These are phyloP conservation scores for Diaporthe sp. DNA, from an alignment of 2,329 filamentous ascomycete species.

Conservation along the genomic window DNA sequence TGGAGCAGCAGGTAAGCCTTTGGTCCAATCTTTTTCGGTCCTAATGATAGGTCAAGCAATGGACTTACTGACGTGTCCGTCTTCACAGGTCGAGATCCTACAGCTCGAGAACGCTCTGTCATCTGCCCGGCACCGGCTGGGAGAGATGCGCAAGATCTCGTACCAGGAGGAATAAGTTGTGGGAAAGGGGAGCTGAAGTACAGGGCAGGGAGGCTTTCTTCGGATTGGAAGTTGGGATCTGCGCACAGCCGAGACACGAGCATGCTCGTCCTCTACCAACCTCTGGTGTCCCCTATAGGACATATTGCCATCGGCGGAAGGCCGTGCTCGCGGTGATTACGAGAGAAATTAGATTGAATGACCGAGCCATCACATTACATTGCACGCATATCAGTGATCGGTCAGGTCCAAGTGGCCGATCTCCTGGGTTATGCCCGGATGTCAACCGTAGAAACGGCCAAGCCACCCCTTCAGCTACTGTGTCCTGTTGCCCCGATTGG, in stretches of 20 bases:
- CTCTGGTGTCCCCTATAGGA: neutral
- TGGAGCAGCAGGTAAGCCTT: slow-evolving; percentile 96
- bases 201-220: neutral
- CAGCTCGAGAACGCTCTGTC: slow-evolving; percentile 91
- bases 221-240: neutral
- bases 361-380: slow-evolving; percentile 12
- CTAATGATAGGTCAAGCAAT: neutral
- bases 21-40: neutral
- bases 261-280: neutral
- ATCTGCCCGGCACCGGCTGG: slow-evolving; percentile 84
- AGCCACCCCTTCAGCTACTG: neutral
- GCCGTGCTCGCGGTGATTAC: neutral
- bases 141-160: slow-evolving; percentile 98
- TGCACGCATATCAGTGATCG: neutral
- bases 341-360: slow-evolving; percentile 14
- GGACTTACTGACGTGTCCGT: neutral
- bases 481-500: neutral
- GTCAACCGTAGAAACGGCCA: neutral
- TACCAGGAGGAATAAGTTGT: slow-evolving; percentile 80
- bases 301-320: neutral
- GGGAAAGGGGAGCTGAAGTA: neutral
- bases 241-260: neutral
- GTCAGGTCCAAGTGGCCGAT: neutral
- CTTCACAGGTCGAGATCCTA: slow-evolving; percentile 88
- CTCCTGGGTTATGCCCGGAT: neutral